Base-by-base conservation (phyloP, 257 asterid genomes). In the Knoxia roxburghii region DNA sequence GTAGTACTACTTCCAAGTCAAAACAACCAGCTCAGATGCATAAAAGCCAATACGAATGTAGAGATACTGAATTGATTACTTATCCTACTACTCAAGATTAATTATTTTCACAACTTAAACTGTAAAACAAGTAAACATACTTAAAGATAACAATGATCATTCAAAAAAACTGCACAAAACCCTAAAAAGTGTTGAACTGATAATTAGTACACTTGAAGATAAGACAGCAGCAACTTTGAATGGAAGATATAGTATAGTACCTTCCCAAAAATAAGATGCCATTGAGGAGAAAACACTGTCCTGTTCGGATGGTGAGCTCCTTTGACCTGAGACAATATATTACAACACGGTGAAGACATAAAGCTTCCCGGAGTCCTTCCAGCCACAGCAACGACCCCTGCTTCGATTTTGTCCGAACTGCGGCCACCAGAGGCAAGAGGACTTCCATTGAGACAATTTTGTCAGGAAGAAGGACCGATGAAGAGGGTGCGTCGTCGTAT, bases 181-280 rank as follows among this genome's bases (percentile, higher is more conserved):
- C 35, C 59, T 27, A 27, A 14, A 57, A 7, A 59, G 46, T 33
- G 23, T 7, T 33, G 64, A 21, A 33, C 41, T 13, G 20, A 56
- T 17, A 57, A 20, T 14, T 1, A 48, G 7, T 15, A 20, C 18
- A 45, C 20, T 12, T 1, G 50, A 45, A 45, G 18, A 45, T 45
- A 12, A 45, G 5, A 45, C 4, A 45, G 20, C 2, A 45, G 50
- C 1, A 7, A 15, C 20, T 0, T 3, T 41, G 14, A 41, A 41
- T 41, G 46, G 46, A 41, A 41, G 46, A 41, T 4, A 41, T 41
- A 6, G 46, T 41, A 41, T 15, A 2, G 33, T 39, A 91, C 99
- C 99, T 93, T 76, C 99, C 99, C 78, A 93, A 74, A 75, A 93
- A 90, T 53, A 93, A 84, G 75, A 93, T 81, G 65, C 99, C 99